Base-by-base conservation (phyloP, 768 basidiomycete species). In the Russula sp. region DNA sequence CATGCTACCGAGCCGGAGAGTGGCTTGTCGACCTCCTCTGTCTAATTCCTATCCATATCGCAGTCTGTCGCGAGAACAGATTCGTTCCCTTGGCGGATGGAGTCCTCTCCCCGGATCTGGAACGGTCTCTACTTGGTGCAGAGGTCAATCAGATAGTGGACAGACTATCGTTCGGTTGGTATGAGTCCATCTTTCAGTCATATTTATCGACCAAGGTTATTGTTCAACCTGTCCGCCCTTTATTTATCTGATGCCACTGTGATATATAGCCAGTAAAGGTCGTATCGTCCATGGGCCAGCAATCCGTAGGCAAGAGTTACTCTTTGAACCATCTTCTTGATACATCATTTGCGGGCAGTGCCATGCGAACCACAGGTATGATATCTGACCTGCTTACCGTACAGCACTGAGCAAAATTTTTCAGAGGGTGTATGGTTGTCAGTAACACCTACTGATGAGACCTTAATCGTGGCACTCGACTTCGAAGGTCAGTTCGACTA, bases 271-370 rank as follows among this genome's bases (percentile, higher is more conserved):
- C 83, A 1, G 83, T 85, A 14, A 79, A 77, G 64, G 85, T 86
- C 1, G 83, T 86, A 0, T 82, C 84, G 0, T 86, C 85, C 0
- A 85, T 86, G 84, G 84, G 83, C 3, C 83, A 85, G 68, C 84
- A 86, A 65, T 84, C 82, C 0, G 83, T 85, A 0, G 84, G 84
- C 0, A 85, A 85, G 65, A 81, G 79, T 54, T 86, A 77, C 57
- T 71, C 79, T 0, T 68, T 85, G 29, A 85, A 85, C 54, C 85
- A 86, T 63, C 73, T 86, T 4, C 77, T 76, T 1, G 83, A 85
- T 64, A 83, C 83, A 0, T 85, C 85, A 0, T 86, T 86, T 66
- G 82, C 83, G 5, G 84, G 84, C 1, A 82, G 78, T 10, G 85
- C 83, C 0, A 84, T 86, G 82, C 73, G 81, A 18, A 84, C 83